Conservation (phyloP, 306 rosid genomes). For the Cucurbita pepo region DNA sequence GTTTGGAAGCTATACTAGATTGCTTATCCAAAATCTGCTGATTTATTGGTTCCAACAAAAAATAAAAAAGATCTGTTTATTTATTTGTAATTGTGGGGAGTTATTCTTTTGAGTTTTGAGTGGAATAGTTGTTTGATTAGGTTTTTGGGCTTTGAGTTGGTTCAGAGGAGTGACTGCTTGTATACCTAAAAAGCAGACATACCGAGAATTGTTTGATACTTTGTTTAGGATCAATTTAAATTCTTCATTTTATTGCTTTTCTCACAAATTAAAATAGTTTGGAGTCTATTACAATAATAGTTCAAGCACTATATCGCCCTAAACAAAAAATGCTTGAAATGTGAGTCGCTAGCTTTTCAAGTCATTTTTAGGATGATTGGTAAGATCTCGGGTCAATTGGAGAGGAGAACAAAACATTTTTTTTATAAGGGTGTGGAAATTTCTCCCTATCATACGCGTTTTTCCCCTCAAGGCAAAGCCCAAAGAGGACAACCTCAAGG, state of each 20-base stretch:
- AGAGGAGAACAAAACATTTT: too few species aligned
- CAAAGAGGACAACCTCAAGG: too few species aligned
- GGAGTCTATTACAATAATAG: background rate
- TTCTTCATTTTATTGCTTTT: background rate
- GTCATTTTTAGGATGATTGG: too few species aligned
- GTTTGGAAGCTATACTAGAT: background rate
- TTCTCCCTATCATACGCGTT: too few species aligned
- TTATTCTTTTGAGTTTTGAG: slow-evolving; percentile 3
- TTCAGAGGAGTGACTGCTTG: background rate
- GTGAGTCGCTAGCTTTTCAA: too few species aligned
- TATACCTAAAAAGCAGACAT: background rate
- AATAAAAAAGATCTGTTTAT: background rate
- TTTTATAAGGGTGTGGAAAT: too few species aligned
- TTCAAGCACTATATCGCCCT: background rate
- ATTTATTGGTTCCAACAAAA: background rate
- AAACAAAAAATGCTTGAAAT: too few species aligned
- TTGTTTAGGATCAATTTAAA: too few species aligned
- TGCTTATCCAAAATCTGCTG: background rate
- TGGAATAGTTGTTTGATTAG: background rate
- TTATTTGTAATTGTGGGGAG: background rate
- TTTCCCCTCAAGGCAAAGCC: too few species aligned
- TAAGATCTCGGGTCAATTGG: too few species aligned
- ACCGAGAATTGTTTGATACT: background rate
- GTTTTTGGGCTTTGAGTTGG: background rate
- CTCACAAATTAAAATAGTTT: background rate